Base-by-base conservation (phyloP, 2,329 filamentous ascomycete species). In the Aspergillus amoenus region DNA sequence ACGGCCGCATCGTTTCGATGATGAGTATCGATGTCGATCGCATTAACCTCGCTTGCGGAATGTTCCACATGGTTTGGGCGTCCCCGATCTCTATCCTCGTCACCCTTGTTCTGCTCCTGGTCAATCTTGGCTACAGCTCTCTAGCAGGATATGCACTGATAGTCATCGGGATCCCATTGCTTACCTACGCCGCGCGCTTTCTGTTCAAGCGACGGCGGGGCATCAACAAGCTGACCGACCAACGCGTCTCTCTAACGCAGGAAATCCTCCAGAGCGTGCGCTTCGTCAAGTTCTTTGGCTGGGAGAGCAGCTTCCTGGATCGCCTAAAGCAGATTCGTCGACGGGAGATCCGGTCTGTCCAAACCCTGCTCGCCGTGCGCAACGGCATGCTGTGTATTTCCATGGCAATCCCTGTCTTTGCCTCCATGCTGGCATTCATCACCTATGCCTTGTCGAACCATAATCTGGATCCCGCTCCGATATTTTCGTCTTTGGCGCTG, bases 1-100 rank as follows among this genome's bases (percentile, higher is more conserved):
- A 97, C 67, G 94, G 94, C 21, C 86, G 91, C 61, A 91, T 97
- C 52, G 86, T 94, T 70, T 96, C 95, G 64, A 71, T 97, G 65
- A 97, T 97, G 93, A 93, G 91, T 60, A 91, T 94, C 44, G 93
- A 97, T 70, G 95, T 93, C 0, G 95, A 96, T 73, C 91, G 93
- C 64, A 82, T 99, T 59, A 93, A 97, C 67, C 89, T 92, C 70
- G 92, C 92, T 1, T 91, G 85, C 40, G 91, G 90, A 42, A 83
- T 97, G 73, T 93, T 97, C 74, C 94, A 99, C 72, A 84, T 97
- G 78, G 80, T 90, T 21, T 99, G 94, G 94, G 91, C 90, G 1
- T 85, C 91, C 0, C 93, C 93, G 0, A 78, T 97, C 40, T 81
- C 88, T 22, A 88, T 92, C 57, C 70, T 94, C 49, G 80, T 97